These are phyloP conservation scores for Nicotiana sylvestris DNA, from an alignment of 257 asterid species.

Conservation along the genomic window DNA sequence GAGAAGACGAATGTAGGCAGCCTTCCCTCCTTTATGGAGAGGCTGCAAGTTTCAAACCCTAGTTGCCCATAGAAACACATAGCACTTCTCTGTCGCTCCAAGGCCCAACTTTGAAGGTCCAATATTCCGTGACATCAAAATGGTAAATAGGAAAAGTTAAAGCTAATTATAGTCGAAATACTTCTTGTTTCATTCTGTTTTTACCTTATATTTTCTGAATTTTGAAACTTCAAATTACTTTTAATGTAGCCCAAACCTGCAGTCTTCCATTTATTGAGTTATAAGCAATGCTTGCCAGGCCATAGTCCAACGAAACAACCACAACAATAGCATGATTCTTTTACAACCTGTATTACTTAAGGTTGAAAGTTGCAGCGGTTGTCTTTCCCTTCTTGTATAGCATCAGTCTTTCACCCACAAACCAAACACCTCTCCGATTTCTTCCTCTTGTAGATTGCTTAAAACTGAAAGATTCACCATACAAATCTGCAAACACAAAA, in stretches of 20 bases:
- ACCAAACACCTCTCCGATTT: neutral
- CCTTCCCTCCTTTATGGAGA: constrained; percentile 1
- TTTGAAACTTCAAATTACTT: neutral
- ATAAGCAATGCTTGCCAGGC: neutral
- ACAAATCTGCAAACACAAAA: neutral
- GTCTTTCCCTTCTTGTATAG: neutral
- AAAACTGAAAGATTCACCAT: neutral
- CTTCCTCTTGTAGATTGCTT: neutral
- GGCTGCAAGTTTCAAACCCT: neutral
- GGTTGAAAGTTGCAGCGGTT: neutral
- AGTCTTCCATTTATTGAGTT: neutral
- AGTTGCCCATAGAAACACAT: neutral
- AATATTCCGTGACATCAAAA: neutral
- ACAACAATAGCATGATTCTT: neutral
- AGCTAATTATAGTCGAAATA: neutral
- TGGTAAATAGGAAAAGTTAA: neutral
- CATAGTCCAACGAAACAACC: neutral
- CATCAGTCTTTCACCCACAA: neutral
- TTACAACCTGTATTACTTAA: neutral
- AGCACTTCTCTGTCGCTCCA: neutral
- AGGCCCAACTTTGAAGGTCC: neutral
- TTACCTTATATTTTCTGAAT: neutral
- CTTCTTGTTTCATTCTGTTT: neutral
- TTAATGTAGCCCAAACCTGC: neutral
- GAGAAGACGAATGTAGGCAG: neutral